These are phyloP conservation scores for Chlorella sp. DNA, from an alignment of 139 green algal species.

Conservation along the genomic window DNA sequence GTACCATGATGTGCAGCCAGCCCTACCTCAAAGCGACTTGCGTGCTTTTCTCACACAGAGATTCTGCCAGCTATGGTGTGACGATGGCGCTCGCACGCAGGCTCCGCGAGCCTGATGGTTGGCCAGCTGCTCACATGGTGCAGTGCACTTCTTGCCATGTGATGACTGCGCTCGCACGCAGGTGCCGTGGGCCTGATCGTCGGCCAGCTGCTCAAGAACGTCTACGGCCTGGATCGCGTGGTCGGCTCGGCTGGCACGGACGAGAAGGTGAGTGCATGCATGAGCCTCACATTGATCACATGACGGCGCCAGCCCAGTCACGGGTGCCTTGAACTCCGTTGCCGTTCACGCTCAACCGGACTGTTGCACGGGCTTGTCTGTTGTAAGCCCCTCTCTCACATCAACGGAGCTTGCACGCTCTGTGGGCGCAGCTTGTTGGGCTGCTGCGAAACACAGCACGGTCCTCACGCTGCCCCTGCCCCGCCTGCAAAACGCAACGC, in stretches of 20 bases:
- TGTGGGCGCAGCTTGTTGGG: too few species aligned
- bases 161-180: conserved; percentile 11
- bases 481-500: too few species aligned
- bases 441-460: too few species aligned
- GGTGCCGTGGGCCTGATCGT: conserved; percentile 39
- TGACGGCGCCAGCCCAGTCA: too few species aligned
- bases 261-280: conserved; percentile 45
- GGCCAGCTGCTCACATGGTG: background rate
- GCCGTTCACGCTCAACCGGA: background rate
- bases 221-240: conserved; percentile 29
- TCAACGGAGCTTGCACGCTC: too few species aligned
- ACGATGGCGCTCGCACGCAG: background rate
- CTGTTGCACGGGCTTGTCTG: background rate
- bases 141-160: background rate
- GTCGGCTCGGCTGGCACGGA: conserved; percentile 34
- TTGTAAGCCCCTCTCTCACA: background rate
- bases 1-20: background rate
- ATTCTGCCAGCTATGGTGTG: background rate
- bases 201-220: conserved; percentile 42
- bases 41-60: too few species aligned
- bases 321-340: too few species aligned
- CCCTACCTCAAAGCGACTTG: too few species aligned
- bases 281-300: too few species aligned
- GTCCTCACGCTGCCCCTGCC: too few species aligned
- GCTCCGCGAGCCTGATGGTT: conserved; percentile 10